Base-by-base conservation (phyloP, 2,329 filamentous ascomycete genomes). In the Diplocarpon mali region DNA sequence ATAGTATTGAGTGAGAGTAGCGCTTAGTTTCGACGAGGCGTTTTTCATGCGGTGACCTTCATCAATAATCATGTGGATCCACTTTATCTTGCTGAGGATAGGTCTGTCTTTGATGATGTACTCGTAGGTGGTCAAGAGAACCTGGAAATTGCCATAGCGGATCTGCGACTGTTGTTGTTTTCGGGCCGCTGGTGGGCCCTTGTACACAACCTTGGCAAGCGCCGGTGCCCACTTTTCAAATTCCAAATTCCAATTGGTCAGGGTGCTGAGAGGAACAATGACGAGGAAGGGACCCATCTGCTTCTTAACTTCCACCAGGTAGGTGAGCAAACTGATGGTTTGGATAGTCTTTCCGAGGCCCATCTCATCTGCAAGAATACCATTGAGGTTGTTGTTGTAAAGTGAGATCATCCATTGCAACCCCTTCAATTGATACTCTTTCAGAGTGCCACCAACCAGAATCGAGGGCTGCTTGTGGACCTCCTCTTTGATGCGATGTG, bases 11-110 rank as follows among this genome's bases (percentile, higher is more conserved):
- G 90, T 89, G 53, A 98, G 86, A 4, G 92, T 96, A 54, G 81
- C 87, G 65, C 87, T 95, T 56, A 98, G 75, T 69, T 98, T 98
- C 9, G 92, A 98, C 57, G 92, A 83, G 27, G 86, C 76, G 66
- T 98, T 98, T 76, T 98, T 98, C 92, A 98, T 98, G 64, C 92
- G 88, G 66, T 98, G 92, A 68, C 92, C 92, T 71, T 98, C 92
- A 59, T 98, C 92, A 54, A 98, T 92, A 58, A 98, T 96, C 92
- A 98, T 96, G 69, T 98, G 92, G 58, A 95, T 83, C 92, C 92
- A 98, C 68, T 96, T 96, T 68, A 98, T 90, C 72, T 96, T 96
- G 71, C 86, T 93, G 11, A 98, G 70, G 55, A 98, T 74, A 0
- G 90, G 90, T 30, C 92, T 80, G 61, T 98, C 92, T 69, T 96